Base-by-base conservation (phyloP, 495 filamentous ascomycete species). In the Astrocystis sublimbata region DNA sequence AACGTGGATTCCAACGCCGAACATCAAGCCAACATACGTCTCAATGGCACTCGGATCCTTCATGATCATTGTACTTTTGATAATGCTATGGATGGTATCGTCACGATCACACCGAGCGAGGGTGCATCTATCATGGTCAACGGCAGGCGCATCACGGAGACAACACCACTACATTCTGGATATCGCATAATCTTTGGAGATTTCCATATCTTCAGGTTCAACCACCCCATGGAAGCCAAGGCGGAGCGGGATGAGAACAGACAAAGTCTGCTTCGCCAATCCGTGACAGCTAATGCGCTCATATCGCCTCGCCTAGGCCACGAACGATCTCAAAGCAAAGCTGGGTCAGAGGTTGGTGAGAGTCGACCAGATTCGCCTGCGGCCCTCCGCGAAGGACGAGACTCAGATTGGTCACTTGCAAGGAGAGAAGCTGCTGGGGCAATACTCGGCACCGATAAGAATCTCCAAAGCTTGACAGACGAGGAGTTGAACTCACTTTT, bases 161-260 rank as follows among this genome's bases (percentile, higher is more conserved):
- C 92, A 9, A 92, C 86, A 60, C 84, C 92, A 53, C 79, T 99
- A 41, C 87, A 91, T 65, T 97, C 92, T 75, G 94, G 94, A 33
- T 94, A 90, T 74, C 89, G 94, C 28, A 90, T 99, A 43, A 99
- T 99, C 49, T 78, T 99, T 9, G 94, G 96, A 15, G 94, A 99
- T 74, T 99, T 99, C 69, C 94, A 99, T 71, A 99, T 99, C 58
- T 99, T 98, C 75, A 84, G 94, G 60, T 99, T 99, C 79, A 99
- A 99, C 66, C 92, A 99, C 71, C 94, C 94, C 1, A 88, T 96
- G 79, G 94, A 99, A 76, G 94, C 96, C 36, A 86, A 91, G 13
- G 92, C 92, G 6, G 94, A 99, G 74, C 80, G 96, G 55, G 92
- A 93, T 13, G 92, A 96, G 66, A 71, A 72, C 21, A 65, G 71